Percentiles rank a stretch among this genome's conserved stretches.
These are phyloP conservation scores for Phytopythium delawarense DNA, from an alignment of 352 stramenopile genomes.

Conservation along the genomic window DNA sequence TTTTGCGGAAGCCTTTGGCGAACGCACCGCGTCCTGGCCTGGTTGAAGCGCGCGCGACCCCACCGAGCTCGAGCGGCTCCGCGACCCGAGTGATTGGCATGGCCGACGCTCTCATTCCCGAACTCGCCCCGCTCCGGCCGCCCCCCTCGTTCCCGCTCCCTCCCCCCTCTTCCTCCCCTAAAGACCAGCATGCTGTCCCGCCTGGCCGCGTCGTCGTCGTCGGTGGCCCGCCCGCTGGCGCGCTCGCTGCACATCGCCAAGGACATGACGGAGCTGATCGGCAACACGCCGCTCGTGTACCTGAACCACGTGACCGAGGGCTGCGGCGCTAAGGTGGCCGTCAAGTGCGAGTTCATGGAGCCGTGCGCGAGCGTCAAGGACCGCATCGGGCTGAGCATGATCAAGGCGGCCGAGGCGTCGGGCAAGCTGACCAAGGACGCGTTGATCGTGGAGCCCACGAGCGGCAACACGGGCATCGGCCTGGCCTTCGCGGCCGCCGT, in stretches of 20 bases:
- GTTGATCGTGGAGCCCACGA: conserved; percentile 92
- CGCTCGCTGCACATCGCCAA: conserved; percentile 85
- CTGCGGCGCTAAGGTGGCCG: conserved; percentile 80
- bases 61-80: background rate
- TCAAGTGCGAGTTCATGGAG: conserved; percentile 90
- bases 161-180: background rate
- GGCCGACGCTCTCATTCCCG: background rate
- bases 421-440: conserved; percentile 68
- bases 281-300: conserved; percentile 93
- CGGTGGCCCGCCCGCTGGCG: conserved; percentile 14
- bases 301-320: conserved; percentile 82
- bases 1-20: background rate
- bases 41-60: background rate
- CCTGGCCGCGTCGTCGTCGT: background rate
- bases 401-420: conserved; percentile 65
- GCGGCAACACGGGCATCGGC: conserved; percentile 94
- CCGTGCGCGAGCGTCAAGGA: conserved; percentile 86
- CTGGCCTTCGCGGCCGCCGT: conserved; percentile 90
- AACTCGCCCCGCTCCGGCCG: background rate
- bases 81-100: background rate
- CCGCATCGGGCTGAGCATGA: conserved; percentile 86
- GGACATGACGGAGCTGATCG: conserved; percentile 93
- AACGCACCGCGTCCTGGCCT: background rate
- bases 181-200: conserved; percentile 14
- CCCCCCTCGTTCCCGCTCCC: background rate